A percentile compares a stretch with the other conserved stretches of the same genome.
Evolutionary conservation across 352 stramenopile genomes (phyloP).

Genomic region (Phytophthora crassamura): DNA sequence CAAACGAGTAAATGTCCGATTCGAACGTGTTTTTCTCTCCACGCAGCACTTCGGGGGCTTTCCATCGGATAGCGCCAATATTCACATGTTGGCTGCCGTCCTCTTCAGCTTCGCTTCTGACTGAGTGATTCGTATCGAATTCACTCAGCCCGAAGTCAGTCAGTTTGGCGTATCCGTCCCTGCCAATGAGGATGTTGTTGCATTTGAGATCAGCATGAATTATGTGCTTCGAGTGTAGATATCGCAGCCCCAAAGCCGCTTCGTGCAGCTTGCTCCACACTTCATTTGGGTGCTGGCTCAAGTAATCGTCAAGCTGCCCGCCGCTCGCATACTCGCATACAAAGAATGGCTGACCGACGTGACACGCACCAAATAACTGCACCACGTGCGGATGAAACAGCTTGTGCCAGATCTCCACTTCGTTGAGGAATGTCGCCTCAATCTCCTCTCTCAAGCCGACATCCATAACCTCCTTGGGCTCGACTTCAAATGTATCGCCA

Average conservation of each 20-base stretch:
- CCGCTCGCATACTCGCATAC: constrained; percentile 16
- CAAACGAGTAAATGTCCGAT: constrained; percentile 42
- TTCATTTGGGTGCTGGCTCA: constrained; percentile 1
- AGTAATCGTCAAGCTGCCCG: constrained; percentile 12
- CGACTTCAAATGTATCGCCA: too few relatives aligned
- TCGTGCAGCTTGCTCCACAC: constrained; percentile 29
- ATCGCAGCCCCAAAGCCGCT: constrained; percentile 49
- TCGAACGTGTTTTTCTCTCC: constrained; percentile 8
- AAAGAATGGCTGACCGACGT: too few relatives aligned
- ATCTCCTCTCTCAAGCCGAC: too few relatives aligned
- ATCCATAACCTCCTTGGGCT: too few relatives aligned
- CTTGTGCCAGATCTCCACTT: constrained; percentile 21
- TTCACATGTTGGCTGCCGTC: too few relatives aligned
- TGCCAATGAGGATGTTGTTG: background rate
- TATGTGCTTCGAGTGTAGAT: constrained; percentile 46
- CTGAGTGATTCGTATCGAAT: too few relatives aligned
- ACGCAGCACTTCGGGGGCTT: constrained; percentile 17
- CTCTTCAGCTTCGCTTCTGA: too few relatives aligned
- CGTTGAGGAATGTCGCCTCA: constrained; percentile 10
- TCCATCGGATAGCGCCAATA: constrained; percentile 20
- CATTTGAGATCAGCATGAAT: constrained; percentile 46
- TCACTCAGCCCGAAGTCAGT: constrained; percentile 1
- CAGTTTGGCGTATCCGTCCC: background rate
- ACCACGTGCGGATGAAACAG: constrained; percentile 14
- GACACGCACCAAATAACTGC: constrained; percentile 12